These are phyloP conservation scores for Pseudogymnoascus sp. DNA, from an alignment of 2,329 filamentous ascomycete genomes.

Conservation along the genomic window DNA sequence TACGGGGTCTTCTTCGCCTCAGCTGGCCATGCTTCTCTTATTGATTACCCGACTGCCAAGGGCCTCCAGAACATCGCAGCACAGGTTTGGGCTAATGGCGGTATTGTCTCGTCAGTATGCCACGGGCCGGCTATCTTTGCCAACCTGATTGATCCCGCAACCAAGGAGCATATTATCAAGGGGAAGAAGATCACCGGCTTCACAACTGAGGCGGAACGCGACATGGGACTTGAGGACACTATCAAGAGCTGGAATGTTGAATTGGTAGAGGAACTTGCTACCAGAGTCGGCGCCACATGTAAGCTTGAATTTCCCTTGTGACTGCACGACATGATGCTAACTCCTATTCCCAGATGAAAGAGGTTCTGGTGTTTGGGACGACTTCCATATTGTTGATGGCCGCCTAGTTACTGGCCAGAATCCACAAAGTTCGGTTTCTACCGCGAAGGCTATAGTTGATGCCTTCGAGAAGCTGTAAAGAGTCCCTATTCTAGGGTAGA, in stretches of 20 bases:
- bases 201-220: slow-evolving; percentile 31
- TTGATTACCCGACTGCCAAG: slow-evolving; percentile 37
- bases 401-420: slow-evolving; percentile 35
- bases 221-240: slow-evolving; percentile 27
- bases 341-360: slow-evolving; percentile 1
- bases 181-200: slow-evolving; percentile 33
- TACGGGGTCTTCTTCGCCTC: slow-evolving; percentile 35
- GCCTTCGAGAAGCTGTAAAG: slow-evolving; percentile 1
- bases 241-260: slow-evolving; percentile 27
- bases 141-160: slow-evolving; percentile 26
- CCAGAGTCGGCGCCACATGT: slow-evolving; percentile 26
- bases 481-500: neutral
- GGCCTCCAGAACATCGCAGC: slow-evolving; percentile 34
- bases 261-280: slow-evolving; percentile 29
- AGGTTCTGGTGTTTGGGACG: slow-evolving; percentile 23
- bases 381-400: slow-evolving; percentile 19
- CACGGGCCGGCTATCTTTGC: slow-evolving; percentile 34
- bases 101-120: slow-evolving; percentile 35
- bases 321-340: neutral
- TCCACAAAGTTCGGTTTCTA: slow-evolving; percentile 30
- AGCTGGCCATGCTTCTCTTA: slow-evolving; percentile 37
- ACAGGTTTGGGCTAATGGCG: slow-evolving; percentile 32
- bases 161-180: slow-evolving; percentile 30
- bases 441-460: slow-evolving; percentile 29
- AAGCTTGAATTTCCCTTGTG: slow-evolving; percentile 14